Base-by-base conservation (phyloP, 768 basidiomycete genomes). In the Vararia minispora region DNA sequence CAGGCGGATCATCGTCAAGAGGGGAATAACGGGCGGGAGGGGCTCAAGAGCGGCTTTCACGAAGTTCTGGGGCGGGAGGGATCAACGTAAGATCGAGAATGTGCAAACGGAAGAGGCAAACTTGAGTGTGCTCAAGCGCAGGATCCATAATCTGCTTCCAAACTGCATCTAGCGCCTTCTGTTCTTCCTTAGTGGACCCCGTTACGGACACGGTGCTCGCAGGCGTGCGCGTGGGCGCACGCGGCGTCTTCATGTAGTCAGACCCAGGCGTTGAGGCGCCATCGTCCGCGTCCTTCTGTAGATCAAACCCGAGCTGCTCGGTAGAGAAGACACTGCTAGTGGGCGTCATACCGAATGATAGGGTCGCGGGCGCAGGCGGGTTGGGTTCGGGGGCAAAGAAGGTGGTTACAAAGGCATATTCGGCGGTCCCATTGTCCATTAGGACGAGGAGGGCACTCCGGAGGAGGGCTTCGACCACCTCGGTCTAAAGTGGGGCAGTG, bases 141-240 rank as follows among this genome's bases (percentile, higher is more conserved):
- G 95, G 89, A 46, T 94, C 92, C 60, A 95, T 76, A 28, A 95
- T 74, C 52, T 87, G 83, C 57, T 90, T 94, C 91, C 92, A 99
- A 9, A 87, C 64, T 2, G 63, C 62, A 49, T 77, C 74, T 22
- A 81, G 58, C 9, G 61, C 68, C 8, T 69, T 62, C 46, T 74
- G 71, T 40, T 82, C 76, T 40, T 75, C 72, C 57, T 77, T 82
- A n/a, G n/a, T n/a, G n/a, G n/a, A n/a, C n/a, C n/a, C n/a, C n/a
- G n/a, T n/a, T n/a, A n/a, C n/a, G 57, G 27, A 63, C 23, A 42
- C 29, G 14, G 25, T 37, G 20, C 39, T 17, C 12, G 32, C 50
- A 5, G 48, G 52, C 10, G 45, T 34, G 20, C 25, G 47, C 10
- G 42, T 22, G 27, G 32, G 34, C 25, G 44, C 48, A 42, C 49